Percentiles rank a stretch among this genome's conserved stretches.
phyloP scores from a whole-genome alignment of 805 yeast genomes.

The Candida ortonii region DNA sequence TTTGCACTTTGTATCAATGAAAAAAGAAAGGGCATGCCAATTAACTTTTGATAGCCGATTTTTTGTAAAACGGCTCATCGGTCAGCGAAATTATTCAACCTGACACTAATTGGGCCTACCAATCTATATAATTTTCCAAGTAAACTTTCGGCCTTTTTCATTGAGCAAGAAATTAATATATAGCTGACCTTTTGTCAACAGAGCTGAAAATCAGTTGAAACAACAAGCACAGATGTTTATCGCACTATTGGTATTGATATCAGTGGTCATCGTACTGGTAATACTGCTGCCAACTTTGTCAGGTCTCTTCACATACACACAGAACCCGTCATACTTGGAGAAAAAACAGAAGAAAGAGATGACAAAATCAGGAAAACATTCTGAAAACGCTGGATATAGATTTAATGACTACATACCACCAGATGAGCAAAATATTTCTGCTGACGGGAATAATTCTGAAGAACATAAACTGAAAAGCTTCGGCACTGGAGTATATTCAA shows the following conservation, averaged over 20 bases:
- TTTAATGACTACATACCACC: constrained; percentile 31
- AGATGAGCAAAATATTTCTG: constrained; percentile 24
- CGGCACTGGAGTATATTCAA: constrained; percentile 25
- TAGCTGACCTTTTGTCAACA: too few species aligned
- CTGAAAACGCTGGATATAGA: constrained; percentile 1
- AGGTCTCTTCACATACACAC: constrained; percentile 27
- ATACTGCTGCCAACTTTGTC: constrained; percentile 27
- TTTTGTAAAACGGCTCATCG: too few species aligned
- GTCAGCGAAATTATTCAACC: too few species aligned
- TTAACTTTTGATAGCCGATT: too few species aligned
- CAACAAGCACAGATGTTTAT: constrained; percentile 13
- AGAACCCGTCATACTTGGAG: constrained; percentile 26
- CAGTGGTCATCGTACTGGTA: constrained; percentile 22
- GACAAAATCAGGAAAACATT: constrained; percentile 4
- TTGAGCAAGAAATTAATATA: too few species aligned
- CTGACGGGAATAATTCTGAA: constrained; percentile 1
- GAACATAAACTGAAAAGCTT: constrained; percentile 12
- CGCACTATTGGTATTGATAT: constrained; percentile 19
- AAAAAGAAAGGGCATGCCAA: too few species aligned
- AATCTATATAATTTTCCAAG: too few species aligned
- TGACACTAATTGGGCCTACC: too few species aligned
- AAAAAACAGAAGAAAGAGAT: constrained; percentile 12
- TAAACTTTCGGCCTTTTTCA: too few species aligned
- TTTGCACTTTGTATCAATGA: too few species aligned
- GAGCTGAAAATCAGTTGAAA: too few species aligned